Base-by-base conservation (phyloP, 2,329 filamentous ascomycete species). In the Fusarium torreyae region DNA sequence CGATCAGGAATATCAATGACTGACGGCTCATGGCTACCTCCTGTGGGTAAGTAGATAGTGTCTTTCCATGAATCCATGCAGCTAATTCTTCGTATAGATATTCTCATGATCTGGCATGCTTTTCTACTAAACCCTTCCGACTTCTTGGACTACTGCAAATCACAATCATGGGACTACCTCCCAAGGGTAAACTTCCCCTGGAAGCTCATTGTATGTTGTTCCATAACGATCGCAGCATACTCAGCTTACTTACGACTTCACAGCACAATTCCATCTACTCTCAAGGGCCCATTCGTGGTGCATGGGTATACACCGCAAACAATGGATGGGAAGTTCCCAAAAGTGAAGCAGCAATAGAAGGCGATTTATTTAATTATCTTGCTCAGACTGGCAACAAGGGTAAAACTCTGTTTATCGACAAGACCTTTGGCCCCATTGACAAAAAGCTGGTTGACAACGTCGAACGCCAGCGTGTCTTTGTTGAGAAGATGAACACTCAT, bases 401-500 rank as follows among this genome's bases (percentile, higher is more conserved):
- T 11, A 11, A 22, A 20, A 24, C 20, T 11, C 20, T 49, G 2
- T 10, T 24, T 11, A 49, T 66, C 3, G 8, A 48, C 17, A 46
- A 66, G 15, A 10, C 17, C 7, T 54, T 24, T 22, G 20, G 14
- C 13, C 13, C n/a, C 11, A 54, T 53, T 14, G 49, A 44, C 14
- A 14, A 13, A 3, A 34, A 49, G 22, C 63, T 70, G 3, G 45
- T 65, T 20, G 51, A 43, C 4, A 71, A 71, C 5, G 68, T 71
- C 9, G 57, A 66, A 28, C 78, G 80, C 10, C 81, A 83, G 57
- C 68, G 68, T 44, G 53, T 70, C 31, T 83, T 83, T 58, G 73
- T 78, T 38, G 66, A 77, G 36, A 83, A 82, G 71, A 82, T 82
- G 80, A 68, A 77, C 48, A 36, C 48, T 14, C 73, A 78, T 34